Conservation (phyloP, 2,329 filamentous ascomycete species). For the Bipolaris victoriae region DNA sequence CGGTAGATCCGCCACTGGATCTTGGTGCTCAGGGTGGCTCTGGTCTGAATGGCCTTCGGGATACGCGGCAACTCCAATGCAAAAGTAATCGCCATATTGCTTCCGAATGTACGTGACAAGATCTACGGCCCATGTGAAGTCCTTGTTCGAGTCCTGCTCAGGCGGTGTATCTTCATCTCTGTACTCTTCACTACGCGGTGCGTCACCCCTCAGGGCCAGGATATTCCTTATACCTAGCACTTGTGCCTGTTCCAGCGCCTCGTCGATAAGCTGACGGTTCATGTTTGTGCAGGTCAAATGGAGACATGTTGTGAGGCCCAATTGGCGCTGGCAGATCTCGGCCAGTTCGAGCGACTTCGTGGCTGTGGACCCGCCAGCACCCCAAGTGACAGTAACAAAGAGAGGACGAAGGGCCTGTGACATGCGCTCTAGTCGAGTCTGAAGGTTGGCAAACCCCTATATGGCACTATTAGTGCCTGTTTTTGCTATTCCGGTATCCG, state of each 20-base stretch:
- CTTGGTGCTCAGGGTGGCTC: conserved; percentile 80
- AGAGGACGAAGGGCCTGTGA: conserved; percentile 85
- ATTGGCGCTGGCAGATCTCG: conserved; percentile 90
- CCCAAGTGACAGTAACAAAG: conserved; percentile 98
- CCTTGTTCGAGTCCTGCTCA: conserved; percentile 68
- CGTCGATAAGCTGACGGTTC: conserved; percentile 83
- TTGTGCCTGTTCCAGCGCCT: conserved; percentile 89
- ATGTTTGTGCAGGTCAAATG: conserved; percentile 99
- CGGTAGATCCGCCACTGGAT: conserved; percentile 72
- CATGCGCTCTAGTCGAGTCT: conserved; percentile 94
- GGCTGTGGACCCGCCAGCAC: conserved; percentile 90
- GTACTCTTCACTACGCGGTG: conserved; percentile 88
- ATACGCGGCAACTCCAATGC: conserved; percentile 91
- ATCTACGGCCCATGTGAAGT: conserved; percentile 89
- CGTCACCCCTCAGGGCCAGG: conserved; percentile 87
- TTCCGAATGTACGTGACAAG: conserved; percentile 87
- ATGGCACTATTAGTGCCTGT: conserved; percentile 7
- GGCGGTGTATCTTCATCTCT: conserved; percentile 68
- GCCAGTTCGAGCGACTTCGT: conserved; percentile 91
- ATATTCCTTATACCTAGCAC: conserved; percentile 92
- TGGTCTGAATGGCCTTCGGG: conserved; percentile 95
- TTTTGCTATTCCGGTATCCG: not conserved
- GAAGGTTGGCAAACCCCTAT: conserved; percentile 86
- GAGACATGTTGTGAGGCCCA: conserved; percentile 91
- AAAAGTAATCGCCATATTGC: conserved; percentile 92